These are phyloP conservation scores for Naganishia kalamii DNA, from an alignment of 768 basidiomycete genomes.

Conservation along the genomic window DNA sequence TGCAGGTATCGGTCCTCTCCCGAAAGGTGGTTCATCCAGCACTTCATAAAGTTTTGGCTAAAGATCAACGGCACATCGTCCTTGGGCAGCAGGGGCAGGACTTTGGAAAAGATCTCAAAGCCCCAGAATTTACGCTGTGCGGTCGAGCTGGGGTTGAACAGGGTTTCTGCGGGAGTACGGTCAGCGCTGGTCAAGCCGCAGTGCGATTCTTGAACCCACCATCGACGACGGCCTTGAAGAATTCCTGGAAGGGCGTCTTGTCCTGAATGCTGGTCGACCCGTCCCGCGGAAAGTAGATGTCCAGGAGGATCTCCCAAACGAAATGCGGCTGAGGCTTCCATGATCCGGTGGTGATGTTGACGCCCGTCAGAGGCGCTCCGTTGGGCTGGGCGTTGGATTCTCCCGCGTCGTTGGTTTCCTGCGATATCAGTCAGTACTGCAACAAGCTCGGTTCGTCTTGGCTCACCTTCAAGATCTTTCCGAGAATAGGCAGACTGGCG, in stretches of 20 bases:
- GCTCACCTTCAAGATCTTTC: conserved; percentile 70
- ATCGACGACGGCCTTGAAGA: conserved; percentile 85
- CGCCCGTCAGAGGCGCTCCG: not conserved
- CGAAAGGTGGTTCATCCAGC: conserved; percentile 92
- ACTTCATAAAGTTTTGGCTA: conserved; percentile 89
- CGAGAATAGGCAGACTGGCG: conserved; percentile 66
- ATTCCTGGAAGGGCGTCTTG: conserved; percentile 74
- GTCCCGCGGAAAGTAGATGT: conserved; percentile 59
- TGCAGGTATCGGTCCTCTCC: conserved; percentile 81
- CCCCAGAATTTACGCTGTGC: conserved; percentile 89
- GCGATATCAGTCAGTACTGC: conserved; percentile 22
- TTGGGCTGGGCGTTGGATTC: conserved; percentile 42
- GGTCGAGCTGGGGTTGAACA: conserved; percentile 78
- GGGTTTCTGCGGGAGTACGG: conserved; percentile 58
- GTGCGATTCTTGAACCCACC: conserved; percentile 52
- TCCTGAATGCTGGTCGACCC: conserved; percentile 36
- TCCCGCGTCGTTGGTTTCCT: conserved; percentile 54
- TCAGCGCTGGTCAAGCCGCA: not conserved
- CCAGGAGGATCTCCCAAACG: conserved; percentile 78
- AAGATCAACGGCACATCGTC: conserved; percentile 77
- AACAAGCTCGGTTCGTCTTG: conserved; percentile 12
- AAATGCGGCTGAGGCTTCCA: conserved; percentile 92
- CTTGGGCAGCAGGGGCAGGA: conserved; percentile 61
- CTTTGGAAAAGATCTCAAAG: conserved; percentile 81
- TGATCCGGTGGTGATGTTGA: conserved; percentile 49